Evolutionary conservation across 805 yeast species (phyloP).

Genomic region (Metschnikowia henanensis): DNA sequence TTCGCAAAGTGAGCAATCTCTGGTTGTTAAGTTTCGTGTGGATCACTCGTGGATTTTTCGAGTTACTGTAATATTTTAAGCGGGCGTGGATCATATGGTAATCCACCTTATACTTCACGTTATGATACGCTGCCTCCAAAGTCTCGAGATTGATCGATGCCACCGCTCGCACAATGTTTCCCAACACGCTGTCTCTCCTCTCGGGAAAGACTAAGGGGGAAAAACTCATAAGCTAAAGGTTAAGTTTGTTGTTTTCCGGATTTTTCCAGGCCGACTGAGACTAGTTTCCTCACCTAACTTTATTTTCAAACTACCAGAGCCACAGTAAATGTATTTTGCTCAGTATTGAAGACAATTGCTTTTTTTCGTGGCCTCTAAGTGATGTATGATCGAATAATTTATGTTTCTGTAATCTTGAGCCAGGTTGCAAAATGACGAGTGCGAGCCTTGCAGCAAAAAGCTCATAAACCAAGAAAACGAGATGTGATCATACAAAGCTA

Average conservation of each 20-base stretch:
- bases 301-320: too few species aligned
- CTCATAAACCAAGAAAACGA: too few species aligned
- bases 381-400: too few species aligned
- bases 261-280: too few species aligned
- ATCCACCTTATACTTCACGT: slow-evolving; percentile 32
- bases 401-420: neutral
- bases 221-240: neutral
- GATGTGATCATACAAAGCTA: too few species aligned
- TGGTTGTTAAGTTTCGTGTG: slow-evolving; percentile 34
- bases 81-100: slow-evolving; percentile 34
- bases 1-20: slow-evolving; percentile 39
- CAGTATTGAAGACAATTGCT: too few species aligned
- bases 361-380: too few species aligned
- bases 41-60: slow-evolving; percentile 37
- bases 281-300: too few species aligned
- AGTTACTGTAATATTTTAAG: slow-evolving; percentile 39
- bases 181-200: slow-evolving; percentile 9
- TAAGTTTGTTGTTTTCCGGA: too few species aligned
- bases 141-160: slow-evolving; percentile 13
- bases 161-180: slow-evolving; percentile 12
- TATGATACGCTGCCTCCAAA: slow-evolving; percentile 20
- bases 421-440: neutral
- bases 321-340: too few species aligned
- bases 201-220: slow-evolving; percentile 7
- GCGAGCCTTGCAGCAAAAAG: neutral